These are phyloP conservation scores for Gossypium aridum DNA, from an alignment of 441 rosid species.

Conservation along the genomic window DNA sequence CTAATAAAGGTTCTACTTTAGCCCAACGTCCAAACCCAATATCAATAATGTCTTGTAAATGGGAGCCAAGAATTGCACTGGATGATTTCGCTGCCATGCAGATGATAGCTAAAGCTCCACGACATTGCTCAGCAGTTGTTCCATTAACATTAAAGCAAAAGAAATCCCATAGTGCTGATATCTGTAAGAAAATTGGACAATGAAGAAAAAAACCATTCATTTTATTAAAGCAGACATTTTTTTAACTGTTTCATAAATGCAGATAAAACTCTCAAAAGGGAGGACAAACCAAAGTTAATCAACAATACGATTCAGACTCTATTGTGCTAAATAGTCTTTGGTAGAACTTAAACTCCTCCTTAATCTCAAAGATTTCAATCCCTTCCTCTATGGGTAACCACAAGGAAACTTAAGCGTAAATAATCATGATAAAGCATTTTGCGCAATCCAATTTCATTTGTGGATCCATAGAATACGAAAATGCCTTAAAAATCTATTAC, in stretches of 20 bases:
- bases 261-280: background rate
- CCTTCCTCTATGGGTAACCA: background rate
- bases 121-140: conserved; percentile 86
- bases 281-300: background rate
- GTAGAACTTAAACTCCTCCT: background rate
- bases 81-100: conserved; percentile 99
- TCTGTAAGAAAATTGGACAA: conserved; percentile 38
- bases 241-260: background rate
- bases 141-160: conserved; percentile 92
- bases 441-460: background rate
- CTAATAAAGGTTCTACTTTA: conserved; percentile 90
- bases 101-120: conserved; percentile 86
- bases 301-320: background rate
- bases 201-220: background rate
- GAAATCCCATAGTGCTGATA: conserved; percentile 91
- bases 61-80: conserved; percentile 66
- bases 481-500: background rate
- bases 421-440: background rate
- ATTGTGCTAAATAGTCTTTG: background rate
- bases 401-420: background rate
- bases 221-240: background rate
- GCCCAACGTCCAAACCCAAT: conserved; percentile 99
- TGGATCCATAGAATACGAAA: background rate
- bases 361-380: background rate
- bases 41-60: conserved; percentile 92